Conservation (phyloP, 768 basidiomycete species). For the Coprinopsis marcescibilis region DNA sequence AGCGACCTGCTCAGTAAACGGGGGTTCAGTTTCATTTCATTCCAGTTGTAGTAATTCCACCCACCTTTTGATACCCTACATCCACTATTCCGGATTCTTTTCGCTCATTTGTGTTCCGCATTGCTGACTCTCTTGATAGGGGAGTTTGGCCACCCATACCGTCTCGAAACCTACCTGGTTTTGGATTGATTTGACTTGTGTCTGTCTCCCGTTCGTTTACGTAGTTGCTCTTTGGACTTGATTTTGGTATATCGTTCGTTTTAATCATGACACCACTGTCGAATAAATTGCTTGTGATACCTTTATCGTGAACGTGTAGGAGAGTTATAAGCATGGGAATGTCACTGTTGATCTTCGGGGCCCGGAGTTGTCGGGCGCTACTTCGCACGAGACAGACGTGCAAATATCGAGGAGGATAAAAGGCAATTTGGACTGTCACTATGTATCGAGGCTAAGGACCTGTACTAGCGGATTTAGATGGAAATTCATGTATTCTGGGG, state of each 20-base stretch:
- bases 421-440: neutral
- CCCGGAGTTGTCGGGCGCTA: neutral
- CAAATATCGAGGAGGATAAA: no score
- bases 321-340: neutral
- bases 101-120: neutral
- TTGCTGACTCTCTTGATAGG: no score
- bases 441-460: neutral
- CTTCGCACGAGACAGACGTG: neutral
- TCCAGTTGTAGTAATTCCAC: neutral
- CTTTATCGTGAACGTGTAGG: no score
- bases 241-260: neutral
- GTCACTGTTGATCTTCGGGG: neutral
- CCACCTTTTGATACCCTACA: conserved; percentile 4
- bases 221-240: no score
- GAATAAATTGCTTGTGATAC: no score
- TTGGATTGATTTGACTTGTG: no score
- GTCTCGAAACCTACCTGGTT: no score
- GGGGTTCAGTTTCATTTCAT: neutral
- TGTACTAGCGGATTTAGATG: neutral
- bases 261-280: no score
- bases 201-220: no score
- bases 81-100: no score
- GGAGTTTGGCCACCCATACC: no score
- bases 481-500: no score
- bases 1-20: conserved; percentile 45